Base-by-base conservation (phyloP, 2,329 filamentous ascomycete species). In the Pezicula carpinea region DNA sequence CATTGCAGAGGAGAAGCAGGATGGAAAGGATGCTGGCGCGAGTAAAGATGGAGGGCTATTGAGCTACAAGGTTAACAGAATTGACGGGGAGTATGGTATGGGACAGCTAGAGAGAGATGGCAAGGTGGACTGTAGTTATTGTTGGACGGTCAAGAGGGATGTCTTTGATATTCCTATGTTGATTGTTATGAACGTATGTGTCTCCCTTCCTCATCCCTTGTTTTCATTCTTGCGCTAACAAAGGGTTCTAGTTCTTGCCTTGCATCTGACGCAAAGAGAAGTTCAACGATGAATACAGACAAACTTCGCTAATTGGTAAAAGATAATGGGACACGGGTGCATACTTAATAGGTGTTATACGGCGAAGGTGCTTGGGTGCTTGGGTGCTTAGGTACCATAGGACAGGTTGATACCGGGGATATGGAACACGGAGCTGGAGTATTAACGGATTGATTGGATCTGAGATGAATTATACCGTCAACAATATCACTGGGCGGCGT, bases 151-250 rank as follows among this genome's bases (percentile, higher is more conserved):
- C 53, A 96, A 96, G 71, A 79, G 92, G 53, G 93, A 99, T 67
- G 89, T 93, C 34, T 97, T 97, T 71, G 92, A 97, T 70, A 96
- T 97, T 67, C 93, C 93, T 18, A 96, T 96, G 89, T 76, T 97
- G 71, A 95, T 97, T 67, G 88, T 96, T 62, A 92, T 97, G 74
- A 96, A 96, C 72, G 93, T 96, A 67, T 26, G 23, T 85, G 91
- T 84, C 7, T 45, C 17, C 21, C 29, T 44, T 36, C n/a, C 23
- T 34, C 32, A 22, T 23, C 36, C 32, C n/a, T 26, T 14, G 26
- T 39, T 71, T 26, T 26, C 22, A 5, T 26, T 26, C 22, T 23
- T 23, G 23, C 11, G 23, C 23, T 26, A 26, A 26, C 23, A 10
- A 10, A 26, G 11, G 4, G 7, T 26, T 26, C 11, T 26, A 26